Conservation (phyloP, 768 basidiomycete species). For the Suillus americanus region DNA sequence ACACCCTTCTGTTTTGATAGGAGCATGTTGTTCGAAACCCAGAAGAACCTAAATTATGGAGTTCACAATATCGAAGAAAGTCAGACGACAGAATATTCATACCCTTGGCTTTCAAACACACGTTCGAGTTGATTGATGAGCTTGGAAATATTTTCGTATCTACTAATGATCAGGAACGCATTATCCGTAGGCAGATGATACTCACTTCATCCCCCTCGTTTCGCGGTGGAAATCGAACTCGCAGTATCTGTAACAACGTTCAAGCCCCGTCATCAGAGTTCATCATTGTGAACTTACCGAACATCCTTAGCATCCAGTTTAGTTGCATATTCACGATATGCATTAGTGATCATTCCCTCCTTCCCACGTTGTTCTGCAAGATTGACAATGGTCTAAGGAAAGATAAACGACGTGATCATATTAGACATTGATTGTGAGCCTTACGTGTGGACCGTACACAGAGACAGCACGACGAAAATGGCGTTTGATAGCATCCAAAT, state of each 20-base stretch:
- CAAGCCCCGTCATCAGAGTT: neutral
- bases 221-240: constrained; percentile 94
- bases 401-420: constrained; percentile 9
- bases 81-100: constrained; percentile 13
- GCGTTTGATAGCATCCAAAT: constrained; percentile 64
- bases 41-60: constrained; percentile 61
- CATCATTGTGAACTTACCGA: constrained; percentile 40
- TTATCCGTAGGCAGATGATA: constrained; percentile 4
- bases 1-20: constrained; percentile 84
- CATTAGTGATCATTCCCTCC: constrained; percentile 76
- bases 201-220: constrained; percentile 91
- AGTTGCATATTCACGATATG: constrained; percentile 69
- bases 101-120: constrained; percentile 82
- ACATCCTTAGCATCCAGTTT: constrained; percentile 56
- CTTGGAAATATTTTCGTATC: constrained; percentile 89
- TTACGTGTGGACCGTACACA: constrained; percentile 77
- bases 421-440: constrained; percentile 19
- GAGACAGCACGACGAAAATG: constrained; percentile 71
- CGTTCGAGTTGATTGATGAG: constrained; percentile 70
- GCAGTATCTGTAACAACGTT: constrained; percentile 50
- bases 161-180: constrained; percentile 24
- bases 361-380: constrained; percentile 90
- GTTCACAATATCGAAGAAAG: constrained; percentile 2
- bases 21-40: constrained; percentile 69
- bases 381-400: constrained; percentile 72